Conservation (phyloP, 139 green algal species). For the Helicosporidium sp. region DNA sequence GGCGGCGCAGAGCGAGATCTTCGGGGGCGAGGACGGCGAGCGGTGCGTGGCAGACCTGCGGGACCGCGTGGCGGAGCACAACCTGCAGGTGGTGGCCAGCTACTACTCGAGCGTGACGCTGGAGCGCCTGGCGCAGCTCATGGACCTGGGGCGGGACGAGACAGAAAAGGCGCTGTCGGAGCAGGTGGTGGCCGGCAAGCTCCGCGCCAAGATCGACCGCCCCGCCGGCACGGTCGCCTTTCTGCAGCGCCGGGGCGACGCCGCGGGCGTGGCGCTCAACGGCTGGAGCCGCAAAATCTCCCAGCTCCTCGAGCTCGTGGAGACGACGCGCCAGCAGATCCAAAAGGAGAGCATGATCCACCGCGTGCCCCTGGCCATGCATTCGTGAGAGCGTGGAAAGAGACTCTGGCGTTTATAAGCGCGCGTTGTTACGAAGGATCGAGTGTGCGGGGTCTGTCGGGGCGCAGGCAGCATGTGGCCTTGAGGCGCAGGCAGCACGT, state of each 20-base stretch:
- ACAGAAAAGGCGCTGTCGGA: conserved; percentile 77
- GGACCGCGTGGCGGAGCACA: conserved; percentile 77
- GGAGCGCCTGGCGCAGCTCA: conserved; percentile 56
- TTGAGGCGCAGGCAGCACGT: too few species aligned
- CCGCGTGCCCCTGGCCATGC: conserved; percentile 50
- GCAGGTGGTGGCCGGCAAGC: conserved; percentile 60
- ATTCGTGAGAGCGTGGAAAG: too few species aligned
- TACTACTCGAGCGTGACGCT: conserved; percentile 70
- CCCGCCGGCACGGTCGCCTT: conserved; percentile 72
- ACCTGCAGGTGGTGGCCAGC: conserved; percentile 70
- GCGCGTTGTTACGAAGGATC: too few species aligned
- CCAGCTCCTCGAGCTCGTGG: conserved; percentile 64
- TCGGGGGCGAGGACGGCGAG: conserved; percentile 16
- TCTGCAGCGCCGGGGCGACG: background rate
- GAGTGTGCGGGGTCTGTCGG: too few species aligned
- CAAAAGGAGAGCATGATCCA: conserved; percentile 80
- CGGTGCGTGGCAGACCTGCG: conserved; percentile 24
- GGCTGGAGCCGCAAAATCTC: conserved; percentile 59
- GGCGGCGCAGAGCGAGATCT: conserved; percentile 12
- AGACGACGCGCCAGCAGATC: conserved; percentile 81
- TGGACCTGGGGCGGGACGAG: conserved; percentile 56
- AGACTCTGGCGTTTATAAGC: too few species aligned
- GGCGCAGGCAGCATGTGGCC: too few species aligned
- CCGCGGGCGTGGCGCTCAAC: conserved; percentile 34
- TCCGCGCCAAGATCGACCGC: conserved; percentile 80